Base-by-base conservation (phyloP, 306 rosid species). In the Sindora glabra region DNA sequence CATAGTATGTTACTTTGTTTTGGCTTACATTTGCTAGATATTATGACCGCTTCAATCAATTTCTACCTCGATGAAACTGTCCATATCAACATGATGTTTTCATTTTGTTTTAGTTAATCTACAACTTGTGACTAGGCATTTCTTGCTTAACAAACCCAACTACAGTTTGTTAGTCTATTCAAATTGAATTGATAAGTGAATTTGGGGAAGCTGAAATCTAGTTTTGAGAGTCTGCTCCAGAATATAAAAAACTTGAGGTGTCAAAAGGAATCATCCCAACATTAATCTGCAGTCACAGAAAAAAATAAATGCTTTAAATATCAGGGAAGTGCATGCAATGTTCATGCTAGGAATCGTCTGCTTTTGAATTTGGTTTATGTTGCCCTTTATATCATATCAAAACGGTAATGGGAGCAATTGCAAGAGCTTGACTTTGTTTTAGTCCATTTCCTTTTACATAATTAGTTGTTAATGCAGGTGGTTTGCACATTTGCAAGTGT, bases 401-500 rank as follows among this genome's bases (percentile, higher is more conserved):
- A n/a, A n/a, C 13, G 21, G 36, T 41, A 29, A 39, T 1, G 15
- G 2, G 15, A 40, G 26, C 9, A 58, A 40, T 25, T n/a, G 2
- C 5, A 8, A 37, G 30, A 21, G 18, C 42, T 42, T 18, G 18
- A 29, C 41, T 39, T 19, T 50, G 57, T n/a, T n/a, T n/a, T n/a
- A n/a, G n/a, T n/a, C n/a, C n/a, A n/a, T n/a, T n/a, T n/a, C n/a
- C n/a, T n/a, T n/a, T n/a, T n/a, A 48, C 34, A 26, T 36, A 25
- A 57, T 3, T 33, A 5, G 60, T 45, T 33, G 24, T 68, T 23
- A 59, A 65, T 72, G 68, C 59, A 88, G 96, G 96, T 88, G 50
- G 45, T 82, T 26, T 88, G 96, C 79, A 88, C 89, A 36, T 71
- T 84, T 24, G 89, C 92, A 46, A 80, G 83, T 50, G 77, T 73